Evolutionary conservation across 1,284 basidiomycete species (phyloP).

Genomic region (Tilletia walkeri): DNA sequence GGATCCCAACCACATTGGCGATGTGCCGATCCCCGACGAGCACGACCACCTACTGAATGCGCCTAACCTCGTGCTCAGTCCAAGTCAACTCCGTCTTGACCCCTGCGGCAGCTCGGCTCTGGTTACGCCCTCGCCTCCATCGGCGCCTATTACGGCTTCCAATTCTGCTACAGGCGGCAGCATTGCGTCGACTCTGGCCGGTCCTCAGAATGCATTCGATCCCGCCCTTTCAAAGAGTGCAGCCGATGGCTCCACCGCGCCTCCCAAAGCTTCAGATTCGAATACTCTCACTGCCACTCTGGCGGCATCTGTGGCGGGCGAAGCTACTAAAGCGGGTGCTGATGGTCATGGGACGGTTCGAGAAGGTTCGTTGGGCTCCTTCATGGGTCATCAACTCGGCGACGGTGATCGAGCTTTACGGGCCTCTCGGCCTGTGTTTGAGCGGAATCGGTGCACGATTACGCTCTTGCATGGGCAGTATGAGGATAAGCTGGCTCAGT

Average conservation of each 20-base stretch:
- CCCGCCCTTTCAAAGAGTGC: background rate
- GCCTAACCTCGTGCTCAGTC: constrained; percentile 21
- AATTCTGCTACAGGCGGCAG: background rate
- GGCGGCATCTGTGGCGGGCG: background rate
- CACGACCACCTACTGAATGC: constrained; percentile 20
- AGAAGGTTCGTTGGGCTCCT: background rate
- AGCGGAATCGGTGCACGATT: constrained; percentile 88
- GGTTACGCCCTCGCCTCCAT: constrained; percentile 5
- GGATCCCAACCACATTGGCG: constrained; percentile 18
- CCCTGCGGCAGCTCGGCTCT: background rate
- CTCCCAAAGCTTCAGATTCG: background rate
- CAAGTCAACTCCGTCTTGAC: constrained; percentile 11
- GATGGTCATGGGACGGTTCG: background rate
- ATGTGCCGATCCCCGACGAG: constrained; percentile 22
- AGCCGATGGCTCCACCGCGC: background rate
- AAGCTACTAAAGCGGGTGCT: background rate
- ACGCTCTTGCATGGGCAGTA: constrained; percentile 68
- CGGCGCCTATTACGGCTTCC: background rate
- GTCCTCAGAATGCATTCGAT: constrained; percentile 8
- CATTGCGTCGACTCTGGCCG: background rate
- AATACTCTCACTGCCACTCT: background rate
- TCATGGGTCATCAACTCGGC: constrained; percentile 4
- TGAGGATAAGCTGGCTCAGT: constrained; percentile 52
- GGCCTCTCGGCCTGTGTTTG: constrained; percentile 69
- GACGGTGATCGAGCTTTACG: constrained; percentile 22